These are phyloP conservation scores for Lumnitzera littorea DNA, from an alignment of 345 rosid species.

Conservation along the genomic window DNA sequence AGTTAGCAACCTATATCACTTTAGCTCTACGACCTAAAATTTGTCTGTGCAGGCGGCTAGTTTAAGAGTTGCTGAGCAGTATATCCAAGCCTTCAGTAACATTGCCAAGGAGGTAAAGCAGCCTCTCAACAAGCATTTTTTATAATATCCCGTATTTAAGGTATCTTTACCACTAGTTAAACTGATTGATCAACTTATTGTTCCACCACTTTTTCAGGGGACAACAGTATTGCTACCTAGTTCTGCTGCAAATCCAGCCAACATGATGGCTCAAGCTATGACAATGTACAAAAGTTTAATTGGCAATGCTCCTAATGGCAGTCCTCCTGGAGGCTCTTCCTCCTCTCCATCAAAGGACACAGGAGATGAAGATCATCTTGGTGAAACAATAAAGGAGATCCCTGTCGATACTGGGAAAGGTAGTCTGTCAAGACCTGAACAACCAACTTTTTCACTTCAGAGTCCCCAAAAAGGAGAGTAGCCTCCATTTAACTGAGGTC, in stretches of 20 bases:
- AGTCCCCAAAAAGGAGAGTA: constrained; percentile 26
- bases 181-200: too few species aligned
- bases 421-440: constrained; percentile 9
- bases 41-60: constrained; percentile 69
- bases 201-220: constrained; percentile 28
- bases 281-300: constrained; percentile 68
- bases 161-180: not conserved
- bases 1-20: not conserved
- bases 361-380: constrained; percentile 12
- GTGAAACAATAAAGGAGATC: constrained; percentile 22
- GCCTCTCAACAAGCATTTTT: too few species aligned
- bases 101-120: constrained; percentile 78
- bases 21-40: constrained; percentile 4
- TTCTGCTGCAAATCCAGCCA: constrained; percentile 53
- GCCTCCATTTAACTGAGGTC: not conserved
- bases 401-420: constrained; percentile 12
- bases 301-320: constrained; percentile 25
- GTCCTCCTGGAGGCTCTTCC: constrained; percentile 12
- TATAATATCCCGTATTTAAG: not conserved
- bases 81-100: constrained; percentile 71
- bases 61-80: constrained; percentile 79
- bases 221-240: constrained; percentile 92
- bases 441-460: constrained; percentile 62
- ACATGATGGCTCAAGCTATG: constrained; percentile 70
- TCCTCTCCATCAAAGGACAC: constrained; percentile 13